Evolutionary conservation across 2,329 filamentous ascomycete genomes (phyloP).

Genomic region (Neofusicoccum ribis): DNA sequence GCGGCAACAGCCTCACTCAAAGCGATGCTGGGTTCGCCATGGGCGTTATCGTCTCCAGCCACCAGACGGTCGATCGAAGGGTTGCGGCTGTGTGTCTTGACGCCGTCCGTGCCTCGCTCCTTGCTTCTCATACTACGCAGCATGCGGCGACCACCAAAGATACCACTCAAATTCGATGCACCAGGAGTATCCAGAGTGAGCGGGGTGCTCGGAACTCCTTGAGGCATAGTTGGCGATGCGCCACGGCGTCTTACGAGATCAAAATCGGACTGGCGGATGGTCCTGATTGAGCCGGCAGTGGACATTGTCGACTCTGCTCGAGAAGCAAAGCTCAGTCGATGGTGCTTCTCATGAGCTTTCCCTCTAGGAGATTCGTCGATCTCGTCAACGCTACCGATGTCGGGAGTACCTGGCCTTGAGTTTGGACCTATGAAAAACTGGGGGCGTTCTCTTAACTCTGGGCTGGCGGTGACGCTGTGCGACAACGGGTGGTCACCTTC

Average conservation of each 20-base stretch:
- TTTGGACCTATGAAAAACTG: conserved; percentile 40
- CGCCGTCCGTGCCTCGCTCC: conserved; percentile 46
- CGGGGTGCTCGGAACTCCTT: conserved; percentile 47
- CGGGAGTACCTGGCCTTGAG: conserved; percentile 43
- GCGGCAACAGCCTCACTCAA: conserved; percentile 63
- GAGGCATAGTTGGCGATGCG: conserved; percentile 42
- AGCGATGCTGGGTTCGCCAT: conserved; percentile 63
- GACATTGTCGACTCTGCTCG: conserved; percentile 39
- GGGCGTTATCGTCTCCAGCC: conserved; percentile 58
- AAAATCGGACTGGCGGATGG: conserved; percentile 45
- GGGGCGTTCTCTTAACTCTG: conserved; percentile 49
- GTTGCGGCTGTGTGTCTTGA: conserved; percentile 52
- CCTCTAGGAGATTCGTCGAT: conserved; percentile 24
- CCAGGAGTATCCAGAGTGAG: conserved; percentile 44
- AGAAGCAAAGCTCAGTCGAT: conserved; percentile 38
- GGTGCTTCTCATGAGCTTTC: conserved; percentile 24
- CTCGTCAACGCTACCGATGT: conserved; percentile 30
- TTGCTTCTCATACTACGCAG: conserved; percentile 48
- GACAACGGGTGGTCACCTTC: conserved; percentile 70
- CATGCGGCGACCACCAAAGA: conserved; percentile 48
- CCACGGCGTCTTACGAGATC: conserved; percentile 26
- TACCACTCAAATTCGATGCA: conserved; percentile 43
- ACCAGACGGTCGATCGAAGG: conserved; percentile 64
- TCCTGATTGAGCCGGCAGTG: conserved; percentile 45
- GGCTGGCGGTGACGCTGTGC: conserved; percentile 71